Conservation (phyloP, 2,329 filamentous ascomycete genomes). For the Rachicladosporium sp. region DNA sequence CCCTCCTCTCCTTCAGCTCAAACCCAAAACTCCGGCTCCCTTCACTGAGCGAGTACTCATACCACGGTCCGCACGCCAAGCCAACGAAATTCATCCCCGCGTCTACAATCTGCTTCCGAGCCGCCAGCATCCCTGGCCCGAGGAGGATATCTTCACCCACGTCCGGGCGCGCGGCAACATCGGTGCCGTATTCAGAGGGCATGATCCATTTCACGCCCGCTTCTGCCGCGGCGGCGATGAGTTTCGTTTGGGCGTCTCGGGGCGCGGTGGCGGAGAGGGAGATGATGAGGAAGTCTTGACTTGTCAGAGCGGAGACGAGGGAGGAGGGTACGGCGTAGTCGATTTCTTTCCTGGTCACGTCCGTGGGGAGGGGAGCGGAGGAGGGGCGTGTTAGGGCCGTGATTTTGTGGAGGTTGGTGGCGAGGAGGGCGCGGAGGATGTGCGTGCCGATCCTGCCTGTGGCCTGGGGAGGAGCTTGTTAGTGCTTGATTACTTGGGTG, state of each 20-base stretch:
- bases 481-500: background rate
- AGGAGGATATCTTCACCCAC: conserved; percentile 1
- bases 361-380: conserved; percentile 24
- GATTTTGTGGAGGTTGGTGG: conserved; percentile 20
- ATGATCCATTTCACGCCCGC: conserved; percentile 21
- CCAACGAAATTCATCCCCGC: conserved; percentile 1
- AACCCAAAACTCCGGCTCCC: conserved; percentile 17
- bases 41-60: conserved; percentile 16
- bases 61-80: conserved; percentile 19
- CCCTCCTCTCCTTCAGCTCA: conserved; percentile 12
- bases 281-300: conserved; percentile 23
- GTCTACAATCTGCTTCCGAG: background rate
- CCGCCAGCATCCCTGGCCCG: background rate
- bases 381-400: conserved; percentile 29
- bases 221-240: conserved; percentile 17
- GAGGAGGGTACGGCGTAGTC: conserved; percentile 14
- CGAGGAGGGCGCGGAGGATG: conserved; percentile 21
- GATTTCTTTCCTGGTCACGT: conserved; percentile 12
- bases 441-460: conserved; percentile 20
- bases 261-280: conserved; percentile 15
- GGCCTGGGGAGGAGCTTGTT: background rate
- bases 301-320: conserved; percentile 16
- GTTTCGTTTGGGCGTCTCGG: conserved; percentile 6
- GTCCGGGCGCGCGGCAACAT: background rate
- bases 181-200: conserved; percentile 12